Evolutionary conservation across 177 flowering plant species (phyloP).

Genomic region (Vitis hybrid): DNA sequence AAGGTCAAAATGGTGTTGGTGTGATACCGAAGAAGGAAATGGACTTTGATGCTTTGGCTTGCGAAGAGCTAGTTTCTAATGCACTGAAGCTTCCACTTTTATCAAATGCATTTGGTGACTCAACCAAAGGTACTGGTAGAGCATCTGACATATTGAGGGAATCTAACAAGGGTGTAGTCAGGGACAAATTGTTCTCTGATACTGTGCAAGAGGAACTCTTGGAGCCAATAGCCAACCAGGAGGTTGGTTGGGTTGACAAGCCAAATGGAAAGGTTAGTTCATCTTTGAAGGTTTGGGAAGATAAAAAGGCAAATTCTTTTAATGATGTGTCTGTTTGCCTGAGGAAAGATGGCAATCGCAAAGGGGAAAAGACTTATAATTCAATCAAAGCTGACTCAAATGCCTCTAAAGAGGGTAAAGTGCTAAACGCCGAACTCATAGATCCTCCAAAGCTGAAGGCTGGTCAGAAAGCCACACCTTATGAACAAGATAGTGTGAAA

Average conservation of each 20-base stretch:
- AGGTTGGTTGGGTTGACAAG: constrained; percentile 30
- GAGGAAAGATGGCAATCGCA: constrained; percentile 19
- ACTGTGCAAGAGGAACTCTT: constrained; percentile 28
- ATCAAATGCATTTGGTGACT: constrained; percentile 25
- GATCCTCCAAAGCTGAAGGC: constrained; percentile 33
- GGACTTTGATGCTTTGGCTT: constrained; percentile 34
- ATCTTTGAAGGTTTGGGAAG: constrained; percentile 28
- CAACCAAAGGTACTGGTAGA: constrained; percentile 12
- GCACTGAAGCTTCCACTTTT: constrained; percentile 61
- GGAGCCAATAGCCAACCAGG: constrained; percentile 22
- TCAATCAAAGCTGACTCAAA: constrained; percentile 19
- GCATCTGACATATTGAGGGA: constrained; percentile 11
- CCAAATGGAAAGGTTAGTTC: constrained; percentile 23
- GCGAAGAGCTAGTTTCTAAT: constrained; percentile 55
- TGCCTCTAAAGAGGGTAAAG: constrained; percentile 33
- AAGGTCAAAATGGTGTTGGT: constrained; percentile 13
- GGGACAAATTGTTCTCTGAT: constrained; percentile 27
- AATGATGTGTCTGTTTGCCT: constrained; percentile 22
- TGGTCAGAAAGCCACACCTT: constrained; percentile 18
- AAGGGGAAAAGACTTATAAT: constrained; percentile 21
- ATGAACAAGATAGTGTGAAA: constrained; percentile 26
- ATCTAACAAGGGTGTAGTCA: constrained; percentile 17
- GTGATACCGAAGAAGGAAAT: constrained; percentile 31
- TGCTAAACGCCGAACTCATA: constrained; percentile 16
- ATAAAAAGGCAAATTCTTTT: constrained; percentile 17